Evolutionary conservation across 345 rosid species (phyloP), one percentile per base, ranked within the genome.

Genomic region (Salix exigua): DNA sequence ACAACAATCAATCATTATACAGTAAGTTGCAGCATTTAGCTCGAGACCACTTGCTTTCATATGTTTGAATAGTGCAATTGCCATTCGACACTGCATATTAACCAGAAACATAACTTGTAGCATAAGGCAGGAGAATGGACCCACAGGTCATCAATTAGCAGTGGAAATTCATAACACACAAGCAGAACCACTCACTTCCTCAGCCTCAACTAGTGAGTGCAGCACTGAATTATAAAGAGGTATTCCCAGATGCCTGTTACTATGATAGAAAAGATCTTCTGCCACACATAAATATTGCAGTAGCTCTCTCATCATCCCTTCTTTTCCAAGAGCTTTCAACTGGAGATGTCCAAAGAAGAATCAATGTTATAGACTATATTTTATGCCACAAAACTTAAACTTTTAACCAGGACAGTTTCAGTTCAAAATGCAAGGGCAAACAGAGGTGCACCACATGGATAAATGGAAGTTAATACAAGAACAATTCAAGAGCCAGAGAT

Each of bases 261-360:
- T 77, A 18, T 51, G 79, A 81, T 9, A 37, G 72, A 85, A 85
- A 72, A 83, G 82, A 72, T 80, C 82, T 78, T 90, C 92, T 46
- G 89, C 91, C 71, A 31, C 67, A 23, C 69, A 84, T 44, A 94
- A 83, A 85, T 85, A 83, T 19, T 75, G 82, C 61, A 91, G 75
- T 82, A 91, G 80, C 83, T 91, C 90, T 61, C 75, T 79, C 77
- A 81, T 83, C 97, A 93, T 87, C 72, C 91, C 98, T 85, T 88
- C 99, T 65, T 84, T 77, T 77, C 97, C 96, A 62, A 91, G 88
- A 38, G 89, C 96, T 85, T 81, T 86, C 65, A 95, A 86, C 98
- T 95, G 85, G 77, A 77, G 73, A 79, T 35, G 50, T 53, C 25
- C 30, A 73, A 77, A 66, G 18, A 55, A 55, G 61, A 73, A 44